These are phyloP conservation scores for Nitzschia palea DNA, from an alignment of 108 stramenopile genomes.

Conservation along the genomic window DNA sequence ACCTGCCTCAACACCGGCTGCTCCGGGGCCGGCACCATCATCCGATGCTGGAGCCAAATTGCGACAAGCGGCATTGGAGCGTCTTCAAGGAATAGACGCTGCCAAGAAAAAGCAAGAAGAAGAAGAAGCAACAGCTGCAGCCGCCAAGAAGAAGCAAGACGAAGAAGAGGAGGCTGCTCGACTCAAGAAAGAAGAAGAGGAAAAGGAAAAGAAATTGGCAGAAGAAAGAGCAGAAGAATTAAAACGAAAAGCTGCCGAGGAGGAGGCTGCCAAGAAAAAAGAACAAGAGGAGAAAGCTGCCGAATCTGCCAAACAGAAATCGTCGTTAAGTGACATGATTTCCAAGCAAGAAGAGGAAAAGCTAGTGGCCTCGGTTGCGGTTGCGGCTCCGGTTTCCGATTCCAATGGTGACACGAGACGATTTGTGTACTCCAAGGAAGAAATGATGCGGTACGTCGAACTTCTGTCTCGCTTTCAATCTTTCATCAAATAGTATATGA, in stretches of 20 bases:
- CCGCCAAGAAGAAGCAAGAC: conserved; percentile 3
- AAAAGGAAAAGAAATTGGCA: conserved; percentile 13
- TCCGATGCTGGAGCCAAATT: conserved; percentile 66
- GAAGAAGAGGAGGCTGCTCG: conserved; percentile 13
- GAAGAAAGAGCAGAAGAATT: conserved; percentile 2
- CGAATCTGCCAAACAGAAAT: not conserved
- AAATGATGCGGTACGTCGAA: conserved; percentile 30
- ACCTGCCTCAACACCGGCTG: conserved; percentile 22
- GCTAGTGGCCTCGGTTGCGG: not conserved
- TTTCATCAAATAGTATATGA: not conserved
- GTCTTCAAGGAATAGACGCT: conserved; percentile 40
- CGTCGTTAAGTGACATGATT: not conserved
- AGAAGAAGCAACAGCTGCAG: not conserved
- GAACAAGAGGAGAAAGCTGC: conserved; percentile 5
- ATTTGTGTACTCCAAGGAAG: conserved; percentile 44
- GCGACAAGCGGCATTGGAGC: conserved; percentile 60
- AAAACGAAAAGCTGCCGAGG: conserved; percentile 8
- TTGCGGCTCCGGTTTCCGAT: not conserved
- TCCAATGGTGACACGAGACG: conserved; percentile 16
- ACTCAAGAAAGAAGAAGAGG: conserved; percentile 18
- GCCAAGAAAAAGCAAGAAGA: conserved; percentile 11
- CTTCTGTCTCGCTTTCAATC: not conserved
- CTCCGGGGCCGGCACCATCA: conserved; percentile 2
- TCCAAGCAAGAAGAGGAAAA: not conserved
- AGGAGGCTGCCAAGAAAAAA: conserved; percentile 3